Evolutionary conservation across 164 flowering plant genomes (phyloP).

Genomic region (Berberis vulgaris): DNA sequence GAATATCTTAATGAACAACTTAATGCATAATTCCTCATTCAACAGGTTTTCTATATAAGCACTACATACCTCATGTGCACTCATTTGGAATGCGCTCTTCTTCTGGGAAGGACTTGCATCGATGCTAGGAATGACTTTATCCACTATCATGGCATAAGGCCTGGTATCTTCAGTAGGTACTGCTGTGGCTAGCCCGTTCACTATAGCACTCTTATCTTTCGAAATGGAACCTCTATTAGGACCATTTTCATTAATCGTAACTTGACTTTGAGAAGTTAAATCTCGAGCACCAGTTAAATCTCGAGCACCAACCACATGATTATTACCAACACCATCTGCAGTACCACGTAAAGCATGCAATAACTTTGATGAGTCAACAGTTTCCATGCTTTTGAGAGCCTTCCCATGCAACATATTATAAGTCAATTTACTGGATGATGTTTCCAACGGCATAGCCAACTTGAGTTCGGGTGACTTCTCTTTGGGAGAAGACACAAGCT

Average conservation of each 20-base stretch:
- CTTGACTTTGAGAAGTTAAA: constrained; percentile 17
- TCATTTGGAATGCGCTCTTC: constrained; percentile 69
- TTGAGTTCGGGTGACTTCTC: constrained; percentile 47
- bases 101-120: constrained; percentile 20
- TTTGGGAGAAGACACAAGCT: constrained; percentile 44
- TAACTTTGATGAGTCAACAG: constrained; percentile 44
- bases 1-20: too few relatives aligned
- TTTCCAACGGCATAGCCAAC: constrained; percentile 28
- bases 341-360: constrained; percentile 14
- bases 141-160: background rate
- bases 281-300: constrained; percentile 13
- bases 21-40: background rate
- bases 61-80: constrained; percentile 81
- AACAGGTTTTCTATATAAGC: background rate
- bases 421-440: constrained; percentile 45
- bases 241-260: constrained; percentile 33
- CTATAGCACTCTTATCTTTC: constrained; percentile 9
- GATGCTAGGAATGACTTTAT: constrained; percentile 1
- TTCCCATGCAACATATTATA: constrained; percentile 46
- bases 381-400: constrained; percentile 67
- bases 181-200: constrained; percentile 14
- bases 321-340: constrained; percentile 11
- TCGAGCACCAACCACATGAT: background rate
- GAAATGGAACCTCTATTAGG: constrained; percentile 7
- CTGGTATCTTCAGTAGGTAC: constrained; percentile 9